Evolutionary conservation across 1,284 basidiomycete species (phyloP).

Genomic region (Takashimella tepidaria): DNA sequence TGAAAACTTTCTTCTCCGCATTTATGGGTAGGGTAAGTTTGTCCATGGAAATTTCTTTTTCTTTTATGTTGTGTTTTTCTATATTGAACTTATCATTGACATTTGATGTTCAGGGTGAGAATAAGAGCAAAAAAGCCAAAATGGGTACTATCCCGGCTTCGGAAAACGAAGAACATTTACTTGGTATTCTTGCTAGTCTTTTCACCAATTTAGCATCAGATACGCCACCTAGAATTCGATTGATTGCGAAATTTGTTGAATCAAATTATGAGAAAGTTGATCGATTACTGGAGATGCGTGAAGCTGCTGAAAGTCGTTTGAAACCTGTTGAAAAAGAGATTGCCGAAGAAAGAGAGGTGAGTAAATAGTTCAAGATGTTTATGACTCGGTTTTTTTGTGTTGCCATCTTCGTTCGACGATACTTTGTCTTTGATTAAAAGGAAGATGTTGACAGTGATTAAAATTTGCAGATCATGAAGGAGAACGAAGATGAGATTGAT

Average conservation of each 20-base stretch:
- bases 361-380: conserved; percentile 3
- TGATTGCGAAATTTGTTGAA: conserved; percentile 92
- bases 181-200: conserved; percentile 82
- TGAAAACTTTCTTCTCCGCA: conserved; percentile 81
- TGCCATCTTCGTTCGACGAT: not conserved
- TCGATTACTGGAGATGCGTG: conserved; percentile 80
- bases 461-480: conserved; percentile 52
- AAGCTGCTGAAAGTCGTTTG: conserved; percentile 60
- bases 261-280: conserved; percentile 87
- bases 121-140: conserved; percentile 59
- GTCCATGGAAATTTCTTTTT: not conserved
- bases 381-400: no score
- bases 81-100: conserved; percentile 1
- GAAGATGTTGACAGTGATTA: not conserved
- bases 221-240: conserved; percentile 68
- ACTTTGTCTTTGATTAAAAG: no score
- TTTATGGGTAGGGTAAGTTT: conserved; percentile 83
- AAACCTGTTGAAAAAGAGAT: conserved; percentile 60
- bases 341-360: conserved; percentile 60
- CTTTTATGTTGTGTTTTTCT: conserved; percentile 41
- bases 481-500: conserved; percentile 58
- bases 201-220: conserved; percentile 87
- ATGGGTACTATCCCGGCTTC: conserved; percentile 47
- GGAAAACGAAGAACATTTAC: conserved; percentile 79
- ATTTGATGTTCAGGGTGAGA: conserved; percentile 24